Conservation (phyloP, 2,329 filamentous ascomycete species). For the Calonectria henricotiae region DNA sequence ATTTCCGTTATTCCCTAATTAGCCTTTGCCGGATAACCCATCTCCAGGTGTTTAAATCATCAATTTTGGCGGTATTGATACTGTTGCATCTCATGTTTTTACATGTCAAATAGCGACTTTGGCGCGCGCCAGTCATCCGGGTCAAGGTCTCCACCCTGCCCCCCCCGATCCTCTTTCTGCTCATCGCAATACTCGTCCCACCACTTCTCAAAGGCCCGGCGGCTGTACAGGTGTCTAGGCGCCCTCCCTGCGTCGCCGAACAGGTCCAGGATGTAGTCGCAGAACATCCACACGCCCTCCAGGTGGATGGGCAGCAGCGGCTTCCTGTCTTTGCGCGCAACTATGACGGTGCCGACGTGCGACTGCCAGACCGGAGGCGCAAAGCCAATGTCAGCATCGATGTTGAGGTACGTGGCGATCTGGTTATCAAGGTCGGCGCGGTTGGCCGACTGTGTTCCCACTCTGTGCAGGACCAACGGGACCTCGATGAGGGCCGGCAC, state of each 20-base stretch:
- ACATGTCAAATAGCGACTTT: constrained; percentile 20
- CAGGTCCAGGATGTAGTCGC: constrained; percentile 12
- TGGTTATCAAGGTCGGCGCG: constrained; percentile 35
- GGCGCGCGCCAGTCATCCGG: constrained; percentile 31
- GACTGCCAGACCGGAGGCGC: constrained; percentile 33
- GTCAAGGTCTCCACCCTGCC: constrained; percentile 29
- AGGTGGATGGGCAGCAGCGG: constrained; percentile 29
- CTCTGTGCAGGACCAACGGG: constrained; percentile 30
- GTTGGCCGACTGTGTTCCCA: constrained; percentile 30
- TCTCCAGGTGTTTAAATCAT: no score
- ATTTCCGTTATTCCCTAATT: no score
- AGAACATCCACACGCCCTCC: constrained; percentile 26
- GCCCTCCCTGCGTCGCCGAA: constrained; percentile 5
- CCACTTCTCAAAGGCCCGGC: constrained; percentile 33
- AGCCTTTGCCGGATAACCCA: no score
- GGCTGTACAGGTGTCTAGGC: constrained; percentile 13
- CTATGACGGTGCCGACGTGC: constrained; percentile 29
- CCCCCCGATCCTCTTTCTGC: constrained; percentile 6
- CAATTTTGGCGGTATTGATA: no score
- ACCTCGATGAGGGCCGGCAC: constrained; percentile 25
- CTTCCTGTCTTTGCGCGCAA: constrained; percentile 38
- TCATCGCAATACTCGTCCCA: constrained; percentile 23
- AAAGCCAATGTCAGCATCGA: constrained; percentile 28
- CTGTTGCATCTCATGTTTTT: no score
- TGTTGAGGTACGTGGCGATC: constrained; percentile 35